Evolutionary conservation across 768 basidiomycete genomes (phyloP).

Genomic region (Leccinum rimulosum): DNA sequence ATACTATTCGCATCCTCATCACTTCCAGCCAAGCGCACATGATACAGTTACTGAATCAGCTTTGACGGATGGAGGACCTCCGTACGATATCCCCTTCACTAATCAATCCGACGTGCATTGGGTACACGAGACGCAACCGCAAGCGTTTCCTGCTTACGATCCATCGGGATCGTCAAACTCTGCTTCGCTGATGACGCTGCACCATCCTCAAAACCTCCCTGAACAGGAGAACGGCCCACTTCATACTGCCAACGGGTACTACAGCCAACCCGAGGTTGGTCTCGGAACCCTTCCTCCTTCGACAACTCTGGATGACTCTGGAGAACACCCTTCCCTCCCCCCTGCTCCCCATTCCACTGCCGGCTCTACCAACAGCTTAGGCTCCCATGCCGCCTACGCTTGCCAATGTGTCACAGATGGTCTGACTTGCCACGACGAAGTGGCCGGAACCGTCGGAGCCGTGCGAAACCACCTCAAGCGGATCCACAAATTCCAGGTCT

Average conservation of each 20-base stretch:
- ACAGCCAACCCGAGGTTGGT: not conserved
- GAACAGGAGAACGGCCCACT: not conserved
- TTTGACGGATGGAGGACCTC: not conserved
- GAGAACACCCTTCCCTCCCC: not conserved
- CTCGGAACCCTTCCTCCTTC: not conserved
- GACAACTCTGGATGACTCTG: not conserved
- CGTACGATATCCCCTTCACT: not conserved
- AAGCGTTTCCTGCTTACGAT: not conserved
- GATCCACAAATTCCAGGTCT: constrained; percentile 2
- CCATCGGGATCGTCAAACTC: not conserved
- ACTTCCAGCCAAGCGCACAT: not conserved
- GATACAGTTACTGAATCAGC: not conserved
- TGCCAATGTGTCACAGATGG: constrained; percentile 7
- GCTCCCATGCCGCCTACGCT: not conserved
- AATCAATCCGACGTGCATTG: not conserved
- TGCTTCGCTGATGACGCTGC: no score
- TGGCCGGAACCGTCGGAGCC: constrained; percentile 2
- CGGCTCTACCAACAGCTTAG: not conserved
- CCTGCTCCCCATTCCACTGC: not conserved
- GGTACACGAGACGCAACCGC: not conserved
- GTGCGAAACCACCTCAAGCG: constrained; percentile 18
- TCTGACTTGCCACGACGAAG: constrained; percentile 1
- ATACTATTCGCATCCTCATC: not conserved
- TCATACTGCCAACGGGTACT: not conserved
- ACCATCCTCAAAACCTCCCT: not conserved